Percentiles rank a stretch among this genome's conserved stretches.
Evolutionary conservation across 495 filamentous ascomycete genomes (phyloP).

Genomic region (Oidiodendron maius): DNA sequence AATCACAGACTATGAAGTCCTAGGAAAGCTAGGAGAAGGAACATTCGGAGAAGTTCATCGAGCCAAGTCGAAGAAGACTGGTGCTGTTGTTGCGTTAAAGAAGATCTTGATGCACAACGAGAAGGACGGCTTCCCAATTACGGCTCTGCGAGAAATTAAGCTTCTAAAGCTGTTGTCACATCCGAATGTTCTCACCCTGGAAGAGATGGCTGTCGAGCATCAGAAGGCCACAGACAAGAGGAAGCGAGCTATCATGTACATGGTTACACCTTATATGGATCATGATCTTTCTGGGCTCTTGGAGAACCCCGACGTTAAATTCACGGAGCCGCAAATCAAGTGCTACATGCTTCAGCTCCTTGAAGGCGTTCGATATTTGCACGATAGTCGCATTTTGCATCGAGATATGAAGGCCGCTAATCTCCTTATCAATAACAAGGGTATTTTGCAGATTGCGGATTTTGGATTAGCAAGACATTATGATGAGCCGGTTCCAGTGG

Average conservation of each 20-base stretch:
- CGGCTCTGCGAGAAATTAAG: constrained; percentile 84
- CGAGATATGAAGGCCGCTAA: constrained; percentile 99
- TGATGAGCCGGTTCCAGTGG: constrained; percentile 74
- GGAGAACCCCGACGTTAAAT: constrained; percentile 84
- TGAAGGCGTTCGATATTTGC: constrained; percentile 82
- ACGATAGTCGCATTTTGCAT: constrained; percentile 85
- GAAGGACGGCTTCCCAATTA: constrained; percentile 79
- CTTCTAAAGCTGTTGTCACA: constrained; percentile 90
- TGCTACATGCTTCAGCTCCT: constrained; percentile 95
- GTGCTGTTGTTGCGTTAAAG: constrained; percentile 78
- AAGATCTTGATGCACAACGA: constrained; percentile 89
- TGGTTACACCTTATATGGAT: constrained; percentile 99
- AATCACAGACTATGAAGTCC: constrained; percentile 81
- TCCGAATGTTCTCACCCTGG: constrained; percentile 76
- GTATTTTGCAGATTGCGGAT: constrained; percentile 93
- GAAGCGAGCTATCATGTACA: constrained; percentile 88
- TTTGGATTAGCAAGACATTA: constrained; percentile 94
- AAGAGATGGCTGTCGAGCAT: constrained; percentile 93
- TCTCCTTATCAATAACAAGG: constrained; percentile 89
- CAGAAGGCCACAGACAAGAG: constrained; percentile 64
- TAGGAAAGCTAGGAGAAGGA: constrained; percentile 92
- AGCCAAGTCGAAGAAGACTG: constrained; percentile 68
- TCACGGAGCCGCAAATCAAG: constrained; percentile 89
- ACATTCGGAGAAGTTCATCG: constrained; percentile 98
- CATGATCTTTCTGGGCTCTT: constrained; percentile 94